phyloP scores from a whole-genome alignment of 1,139 yeast genomes.

The Debaryomyces udenii region DNA sequence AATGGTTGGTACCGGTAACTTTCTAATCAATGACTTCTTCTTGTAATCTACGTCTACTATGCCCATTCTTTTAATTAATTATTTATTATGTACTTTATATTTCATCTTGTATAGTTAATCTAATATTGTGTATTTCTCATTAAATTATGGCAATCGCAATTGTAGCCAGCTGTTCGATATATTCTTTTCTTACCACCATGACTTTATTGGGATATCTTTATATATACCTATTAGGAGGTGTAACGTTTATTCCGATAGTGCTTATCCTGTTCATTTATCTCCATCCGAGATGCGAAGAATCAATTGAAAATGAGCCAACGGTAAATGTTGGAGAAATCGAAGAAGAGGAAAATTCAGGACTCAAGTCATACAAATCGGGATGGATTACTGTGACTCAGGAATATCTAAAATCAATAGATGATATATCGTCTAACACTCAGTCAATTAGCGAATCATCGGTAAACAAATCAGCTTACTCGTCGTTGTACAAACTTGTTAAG shows the following conservation, averaged over 20 bases:
- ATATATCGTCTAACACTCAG: slow-evolving; percentile 36
- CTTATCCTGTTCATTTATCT: slow-evolving; percentile 38
- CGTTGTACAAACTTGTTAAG: slow-evolving; percentile 61
- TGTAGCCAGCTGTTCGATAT: slow-evolving; percentile 1
- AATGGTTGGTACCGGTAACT: slow-evolving; percentile 55
- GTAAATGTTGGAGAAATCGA: slow-evolving; percentile 66
- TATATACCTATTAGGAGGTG: slow-evolving; percentile 65
- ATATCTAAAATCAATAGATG: slow-evolving; percentile 55
- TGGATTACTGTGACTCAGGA: slow-evolving; percentile 86
- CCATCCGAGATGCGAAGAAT: slow-evolving; percentile 28
- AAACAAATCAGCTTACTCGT: slow-evolving; percentile 58
- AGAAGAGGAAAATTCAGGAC: slow-evolving; percentile 60
- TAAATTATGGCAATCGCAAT: slow-evolving; percentile 1
- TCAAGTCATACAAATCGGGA: slow-evolving; percentile 68
- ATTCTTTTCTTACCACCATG: slow-evolving; percentile 16
- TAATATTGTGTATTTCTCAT: slow-evolving; percentile 3
- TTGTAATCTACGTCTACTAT: slow-evolving; percentile 26
- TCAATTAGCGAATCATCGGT: slow-evolving; percentile 42
- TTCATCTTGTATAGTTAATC: slow-evolving; percentile 10
- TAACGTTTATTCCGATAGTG: slow-evolving; percentile 71
- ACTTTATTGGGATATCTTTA: slow-evolving; percentile 26
- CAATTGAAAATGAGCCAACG: slow-evolving; percentile 19
- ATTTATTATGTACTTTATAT: slow-evolving; percentile 9
- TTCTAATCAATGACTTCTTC: slow-evolving; percentile 52
- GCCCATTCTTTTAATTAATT: slow-evolving; percentile 7